Conservation (phyloP, 116 monocot genomes). For the Zostera marina region DNA sequence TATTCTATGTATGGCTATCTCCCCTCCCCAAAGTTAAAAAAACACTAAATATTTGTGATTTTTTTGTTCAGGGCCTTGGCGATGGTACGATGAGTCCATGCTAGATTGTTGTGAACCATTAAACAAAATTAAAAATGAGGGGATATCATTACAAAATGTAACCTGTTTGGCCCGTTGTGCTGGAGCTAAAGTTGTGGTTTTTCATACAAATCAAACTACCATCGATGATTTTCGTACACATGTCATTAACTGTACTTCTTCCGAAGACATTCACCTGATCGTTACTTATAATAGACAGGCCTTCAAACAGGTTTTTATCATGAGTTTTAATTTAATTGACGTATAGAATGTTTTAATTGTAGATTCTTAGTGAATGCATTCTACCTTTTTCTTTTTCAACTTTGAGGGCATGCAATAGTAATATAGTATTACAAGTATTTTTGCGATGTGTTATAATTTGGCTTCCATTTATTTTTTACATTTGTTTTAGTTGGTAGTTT, state of each 20-base stretch:
- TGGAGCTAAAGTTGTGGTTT: constrained; percentile 77
- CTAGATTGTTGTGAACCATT: constrained; percentile 92
- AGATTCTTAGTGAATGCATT: too few species aligned
- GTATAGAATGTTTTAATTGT: too few species aligned
- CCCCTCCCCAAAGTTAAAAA: background rate
- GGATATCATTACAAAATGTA: constrained; percentile 86
- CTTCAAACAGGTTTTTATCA: constrained; percentile 55
- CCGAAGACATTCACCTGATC: constrained; percentile 73
- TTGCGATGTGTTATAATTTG: too few species aligned
- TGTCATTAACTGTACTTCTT: constrained; percentile 52
- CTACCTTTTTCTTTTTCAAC: too few species aligned
- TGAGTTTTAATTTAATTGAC: background rate
- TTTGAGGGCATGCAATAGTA: too few species aligned
- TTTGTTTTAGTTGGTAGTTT: too few species aligned
- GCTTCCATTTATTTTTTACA: too few species aligned
- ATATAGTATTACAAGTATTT: too few species aligned
- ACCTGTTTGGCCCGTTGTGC: constrained; percentile 82
- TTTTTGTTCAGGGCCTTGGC: constrained; percentile 60
- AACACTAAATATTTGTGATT: background rate
- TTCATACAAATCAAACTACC: constrained; percentile 46
- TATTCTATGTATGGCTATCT: background rate
- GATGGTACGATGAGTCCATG: constrained; percentile 99
- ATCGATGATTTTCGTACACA: constrained; percentile 68
- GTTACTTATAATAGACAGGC: constrained; percentile 57
- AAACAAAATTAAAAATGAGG: constrained; percentile 76